These are phyloP conservation scores for Penicillium paxilli DNA, from an alignment of 495 filamentous ascomycete species.

Conservation along the genomic window DNA sequence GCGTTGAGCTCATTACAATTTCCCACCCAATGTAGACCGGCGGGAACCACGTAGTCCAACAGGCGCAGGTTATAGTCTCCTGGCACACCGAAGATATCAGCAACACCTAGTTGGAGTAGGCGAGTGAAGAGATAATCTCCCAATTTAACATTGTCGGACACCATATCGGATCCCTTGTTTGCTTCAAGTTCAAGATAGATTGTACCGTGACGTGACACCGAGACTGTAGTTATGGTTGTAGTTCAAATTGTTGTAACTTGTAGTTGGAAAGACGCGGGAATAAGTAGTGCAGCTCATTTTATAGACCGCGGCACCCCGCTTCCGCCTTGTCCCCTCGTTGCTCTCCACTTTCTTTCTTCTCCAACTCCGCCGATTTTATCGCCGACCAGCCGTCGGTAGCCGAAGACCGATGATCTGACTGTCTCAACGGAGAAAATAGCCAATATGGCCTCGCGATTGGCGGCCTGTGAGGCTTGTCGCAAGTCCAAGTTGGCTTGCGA, in stretches of 20 bases:
- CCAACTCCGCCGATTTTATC: conserved; percentile 16
- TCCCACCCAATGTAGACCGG: conserved; percentile 72
- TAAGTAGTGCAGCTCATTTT: conserved; percentile 11
- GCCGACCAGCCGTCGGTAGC: conserved; percentile 21
- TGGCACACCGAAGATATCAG: conserved; percentile 67
- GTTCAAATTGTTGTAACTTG: too few species aligned
- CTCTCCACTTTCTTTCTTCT: neutral
- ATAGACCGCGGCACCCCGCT: conserved; percentile 12
- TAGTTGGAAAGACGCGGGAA: too few species aligned
- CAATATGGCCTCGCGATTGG: conserved; percentile 26
- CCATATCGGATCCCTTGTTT: too few species aligned
- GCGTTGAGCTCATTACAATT: conserved; percentile 83
- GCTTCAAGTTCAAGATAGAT: too few species aligned
- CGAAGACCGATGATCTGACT: conserved; percentile 4
- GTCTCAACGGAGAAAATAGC: conserved; percentile 3
- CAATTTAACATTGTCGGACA: conserved; percentile 30
- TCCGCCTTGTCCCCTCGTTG: neutral
- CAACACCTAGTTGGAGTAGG: conserved; percentile 66
- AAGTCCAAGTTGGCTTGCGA: conserved; percentile 45
- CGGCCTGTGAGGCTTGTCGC: conserved; percentile 42
- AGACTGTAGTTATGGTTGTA: too few species aligned
- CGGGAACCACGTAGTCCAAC: conserved; percentile 64
- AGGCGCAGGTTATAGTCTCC: conserved; percentile 75
- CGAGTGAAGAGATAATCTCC: conserved; percentile 68
- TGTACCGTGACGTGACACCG: too few species aligned